Base-by-base conservation (phyloP, 495 filamentous ascomycete genomes). In the Lophium mytilinum region DNA sequence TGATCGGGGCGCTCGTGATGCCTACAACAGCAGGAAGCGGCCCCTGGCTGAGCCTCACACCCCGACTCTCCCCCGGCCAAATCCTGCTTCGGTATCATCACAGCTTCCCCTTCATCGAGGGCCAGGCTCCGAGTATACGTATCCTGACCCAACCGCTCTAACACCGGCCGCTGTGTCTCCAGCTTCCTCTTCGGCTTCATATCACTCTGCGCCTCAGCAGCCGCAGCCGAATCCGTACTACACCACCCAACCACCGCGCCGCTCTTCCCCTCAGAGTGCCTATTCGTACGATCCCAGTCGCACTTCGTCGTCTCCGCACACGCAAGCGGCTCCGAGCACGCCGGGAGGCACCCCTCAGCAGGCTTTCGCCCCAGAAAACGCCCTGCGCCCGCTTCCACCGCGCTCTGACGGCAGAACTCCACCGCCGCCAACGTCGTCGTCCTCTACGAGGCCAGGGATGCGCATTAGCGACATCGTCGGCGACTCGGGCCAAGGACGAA, bases 11-110 rank as follows among this genome's bases (percentile, higher is more conserved):
- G 58, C 51, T 41, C 58, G 61, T 63, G 58, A 61, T 56, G 35
- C 60, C 42, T 40, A 49, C 18, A 54, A 60, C 46, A 60, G 64
- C 58, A 57, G 61, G 56, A 73, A 72, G 68, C 66, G 71, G 57
- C 55, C 65, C 1, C 56, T 48, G 33, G 56, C 65, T 30, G 68
- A 71, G 57, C 71, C 71, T 52, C 71, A 73, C 56, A 72, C 68
- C 11, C 68, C 69, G 5, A 72, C 69, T 18, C 58, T 71, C 14
- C 67, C 71, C n/a, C 71, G 69, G 37, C 69, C 70, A 37, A 66
- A 71, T 56, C 68, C 70, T 56, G 68, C 59, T 41, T 58, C 66
- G 19, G 56, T 30, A 30, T 30, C 59, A 42, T 59, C 58, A 50
- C 57, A 58, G 47, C 53, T 61, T 37, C 57, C 59, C 37, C 21